Conservation (phyloP, 192 early-diverging fungal genomes). For the Powellomyces hirtus region DNA sequence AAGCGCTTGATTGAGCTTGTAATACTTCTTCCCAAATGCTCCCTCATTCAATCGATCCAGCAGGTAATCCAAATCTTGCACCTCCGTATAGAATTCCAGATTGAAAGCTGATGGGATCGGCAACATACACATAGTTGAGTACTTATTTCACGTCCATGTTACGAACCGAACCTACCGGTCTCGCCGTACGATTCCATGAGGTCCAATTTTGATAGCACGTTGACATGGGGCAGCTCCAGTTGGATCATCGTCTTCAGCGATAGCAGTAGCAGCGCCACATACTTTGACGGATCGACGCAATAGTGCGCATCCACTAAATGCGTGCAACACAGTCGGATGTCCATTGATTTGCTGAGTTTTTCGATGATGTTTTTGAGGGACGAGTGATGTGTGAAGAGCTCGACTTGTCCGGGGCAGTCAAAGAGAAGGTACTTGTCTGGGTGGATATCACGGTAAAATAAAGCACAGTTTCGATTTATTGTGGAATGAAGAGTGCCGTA, state of each 20-base stretch:
- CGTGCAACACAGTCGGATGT: conserved; percentile 75
- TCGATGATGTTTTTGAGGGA: conserved; percentile 76
- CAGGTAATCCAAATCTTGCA: conserved; percentile 84
- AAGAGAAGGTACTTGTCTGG: conserved; percentile 57
- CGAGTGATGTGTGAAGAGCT: conserved; percentile 65
- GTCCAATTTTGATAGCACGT: conserved; percentile 58
- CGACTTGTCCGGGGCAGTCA: conserved; percentile 62
- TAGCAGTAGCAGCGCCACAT: conserved; percentile 86
- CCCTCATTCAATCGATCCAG: conserved; percentile 72
- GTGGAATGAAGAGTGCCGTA: neutral
- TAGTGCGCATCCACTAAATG: conserved; percentile 91
- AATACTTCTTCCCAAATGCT: conserved; percentile 58
- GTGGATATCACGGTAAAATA: too few relatives aligned
- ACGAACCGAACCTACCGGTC: conserved; percentile 36
- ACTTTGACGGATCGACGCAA: conserved; percentile 88
- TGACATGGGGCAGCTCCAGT: conserved; percentile 54
- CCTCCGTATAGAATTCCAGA: conserved; percentile 94
- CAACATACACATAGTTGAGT: neutral
- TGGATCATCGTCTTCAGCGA: conserved; percentile 76
- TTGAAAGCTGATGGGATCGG: conserved; percentile 65
- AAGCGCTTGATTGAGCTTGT: conserved; percentile 75
- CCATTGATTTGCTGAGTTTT: conserved; percentile 58
- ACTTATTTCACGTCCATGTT: neutral
- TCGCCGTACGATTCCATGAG: conserved; percentile 64
- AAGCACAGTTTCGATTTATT: too few relatives aligned